phyloP scores from a whole-genome alignment of 305 asterid genomes.

The Fraxinus sp. region DNA sequence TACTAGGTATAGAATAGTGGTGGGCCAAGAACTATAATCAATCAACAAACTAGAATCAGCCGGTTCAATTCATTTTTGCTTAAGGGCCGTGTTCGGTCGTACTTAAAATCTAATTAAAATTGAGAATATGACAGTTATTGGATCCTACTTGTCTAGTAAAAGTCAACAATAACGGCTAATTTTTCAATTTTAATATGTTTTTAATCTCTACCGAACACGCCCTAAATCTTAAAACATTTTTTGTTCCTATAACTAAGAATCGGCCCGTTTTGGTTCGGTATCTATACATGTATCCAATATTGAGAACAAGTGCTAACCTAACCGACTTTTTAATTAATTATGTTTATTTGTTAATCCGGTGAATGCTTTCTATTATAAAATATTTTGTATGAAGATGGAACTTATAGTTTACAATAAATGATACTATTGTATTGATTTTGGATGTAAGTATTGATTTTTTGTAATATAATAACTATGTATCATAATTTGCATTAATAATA shows the following conservation, averaged over 20 bases:
- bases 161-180: too few relatives aligned
- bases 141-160: too few relatives aligned
- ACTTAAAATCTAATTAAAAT: too few relatives aligned
- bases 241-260: not conserved
- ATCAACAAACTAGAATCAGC: not conserved
- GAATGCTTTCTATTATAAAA: not conserved
- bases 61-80: not conserved
- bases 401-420: not conserved
- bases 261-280: not conserved
- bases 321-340: not conserved
- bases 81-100: too few relatives aligned
- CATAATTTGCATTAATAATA: too few relatives aligned
- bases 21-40: not conserved
- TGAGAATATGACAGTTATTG: too few relatives aligned
- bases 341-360: not conserved
- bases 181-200: too few relatives aligned
- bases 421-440: not conserved
- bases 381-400: too few relatives aligned
- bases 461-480: too few relatives aligned
- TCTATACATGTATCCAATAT: not conserved
- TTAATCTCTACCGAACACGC: too few relatives aligned
- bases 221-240: too few relatives aligned
- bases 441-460: not conserved
- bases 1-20: too few relatives aligned
- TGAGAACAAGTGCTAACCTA: not conserved